These are phyloP conservation scores for Plasmodium cynomolgi DNA, from an alignment of 169 alveolate genomes.

Conservation along the genomic window DNA sequence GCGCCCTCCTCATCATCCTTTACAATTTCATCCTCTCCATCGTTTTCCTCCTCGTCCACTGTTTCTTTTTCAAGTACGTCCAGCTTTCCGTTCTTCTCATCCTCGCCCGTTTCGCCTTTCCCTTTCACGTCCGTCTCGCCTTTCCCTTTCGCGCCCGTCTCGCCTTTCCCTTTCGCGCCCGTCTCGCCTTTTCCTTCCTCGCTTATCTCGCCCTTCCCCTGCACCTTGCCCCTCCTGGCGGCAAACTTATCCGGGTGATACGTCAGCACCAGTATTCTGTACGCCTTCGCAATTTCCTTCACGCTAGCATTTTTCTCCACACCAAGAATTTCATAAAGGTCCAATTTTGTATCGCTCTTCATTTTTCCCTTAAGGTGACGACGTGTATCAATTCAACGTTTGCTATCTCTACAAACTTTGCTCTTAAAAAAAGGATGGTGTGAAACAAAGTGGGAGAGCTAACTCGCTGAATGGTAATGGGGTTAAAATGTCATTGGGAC, in stretches of 20 bases:
- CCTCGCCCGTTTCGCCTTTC: too few relatives aligned
- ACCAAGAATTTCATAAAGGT: conserved; percentile 85
- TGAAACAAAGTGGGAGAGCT: neutral
- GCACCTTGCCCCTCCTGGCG: neutral
- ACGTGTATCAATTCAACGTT: too few relatives aligned
- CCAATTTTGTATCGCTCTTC: conserved; percentile 54
- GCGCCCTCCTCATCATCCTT: neutral
- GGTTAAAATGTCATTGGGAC: neutral
- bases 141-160: neutral
- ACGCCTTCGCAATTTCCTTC: conserved; percentile 93
- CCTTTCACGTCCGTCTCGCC: too few relatives aligned
- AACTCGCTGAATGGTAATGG: neutral
- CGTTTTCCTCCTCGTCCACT: neutral
- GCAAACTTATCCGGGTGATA: conserved; percentile 94
- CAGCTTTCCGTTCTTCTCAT: neutral
- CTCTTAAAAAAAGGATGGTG: neutral
- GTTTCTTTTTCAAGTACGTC: neutral
- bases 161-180: neutral
- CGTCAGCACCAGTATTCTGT: conserved; percentile 89
- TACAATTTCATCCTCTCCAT: neutral
- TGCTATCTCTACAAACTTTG: neutral
- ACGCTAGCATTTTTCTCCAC: conserved; percentile 83
- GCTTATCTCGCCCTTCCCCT: neutral
- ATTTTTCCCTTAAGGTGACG: neutral
- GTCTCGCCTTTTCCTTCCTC: neutral